Evolutionary conservation across 805 yeast species (phyloP).

Genomic region (Lachancea lanzarotensis): DNA sequence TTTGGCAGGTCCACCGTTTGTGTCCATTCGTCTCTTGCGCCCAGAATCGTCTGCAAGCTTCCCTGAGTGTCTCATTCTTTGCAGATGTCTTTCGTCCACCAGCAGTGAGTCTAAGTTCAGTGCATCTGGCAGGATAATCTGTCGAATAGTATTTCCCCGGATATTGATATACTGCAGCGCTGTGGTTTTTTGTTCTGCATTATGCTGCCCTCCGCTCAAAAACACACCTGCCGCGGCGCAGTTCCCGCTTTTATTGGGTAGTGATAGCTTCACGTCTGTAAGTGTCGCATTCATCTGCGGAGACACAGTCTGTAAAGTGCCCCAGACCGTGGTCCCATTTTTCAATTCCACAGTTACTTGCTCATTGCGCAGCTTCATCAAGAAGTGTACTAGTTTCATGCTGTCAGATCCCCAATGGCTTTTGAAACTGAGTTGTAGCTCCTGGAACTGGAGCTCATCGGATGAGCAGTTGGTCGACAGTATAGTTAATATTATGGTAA

Average conservation of each 20-base stretch:
- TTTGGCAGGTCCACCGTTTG: constrained; percentile 20
- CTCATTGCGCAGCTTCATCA: constrained; percentile 80
- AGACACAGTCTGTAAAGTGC: constrained; percentile 76
- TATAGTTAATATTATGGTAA: neutral
- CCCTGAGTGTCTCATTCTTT: constrained; percentile 25
- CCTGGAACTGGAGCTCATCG: neutral
- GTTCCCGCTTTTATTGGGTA: constrained; percentile 27
- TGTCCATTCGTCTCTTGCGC: constrained; percentile 24
- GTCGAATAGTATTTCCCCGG: constrained; percentile 84
- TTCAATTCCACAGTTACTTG: constrained; percentile 86
- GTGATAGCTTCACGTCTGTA: constrained; percentile 72
- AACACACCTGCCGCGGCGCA: constrained; percentile 23
- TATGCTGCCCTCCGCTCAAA: constrained; percentile 15
- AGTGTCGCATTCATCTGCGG: constrained; percentile 87
- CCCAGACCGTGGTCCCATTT: constrained; percentile 82
- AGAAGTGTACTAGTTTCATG: constrained; percentile 41
- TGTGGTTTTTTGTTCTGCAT: constrained; percentile 51
- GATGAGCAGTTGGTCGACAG: neutral
- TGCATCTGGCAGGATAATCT: constrained; percentile 78
- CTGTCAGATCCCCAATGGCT: neutral
- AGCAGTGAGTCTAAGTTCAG: constrained; percentile 62
- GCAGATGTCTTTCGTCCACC: constrained; percentile 37
- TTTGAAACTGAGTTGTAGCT: neutral
- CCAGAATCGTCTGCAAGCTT: constrained; percentile 20
- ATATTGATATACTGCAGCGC: constrained; percentile 69